Evolutionary conservation across 257 asterid species (phyloP), one percentile per base, ranked within the genome.

Genomic region (Ilex asprella): DNA sequence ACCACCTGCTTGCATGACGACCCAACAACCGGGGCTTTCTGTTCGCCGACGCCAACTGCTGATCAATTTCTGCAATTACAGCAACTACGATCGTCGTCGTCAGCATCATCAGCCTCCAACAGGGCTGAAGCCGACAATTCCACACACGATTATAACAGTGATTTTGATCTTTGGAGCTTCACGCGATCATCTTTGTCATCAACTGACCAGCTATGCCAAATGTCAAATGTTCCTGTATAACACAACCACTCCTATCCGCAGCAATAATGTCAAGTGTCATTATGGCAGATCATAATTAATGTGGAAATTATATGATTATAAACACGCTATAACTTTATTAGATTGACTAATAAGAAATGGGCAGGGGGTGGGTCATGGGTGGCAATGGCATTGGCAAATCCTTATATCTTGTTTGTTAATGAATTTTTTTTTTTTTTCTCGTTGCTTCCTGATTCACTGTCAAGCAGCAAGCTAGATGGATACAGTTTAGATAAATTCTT

Each of bases 91-190:
- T 61, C 75, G 3, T 21, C 67, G 29, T 62, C 77, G 2, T 60
- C 76, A 8, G 8, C 41, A 35, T 21, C 27, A 21, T 21, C 27
- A 30, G 39, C 69, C 30, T 51, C 72, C 30, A 59, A 68, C 16
- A 56, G 55, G 47, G 59, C 43, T 12, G 63, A 60, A 39, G 57
- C 7, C 7, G 67, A 12, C 13, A 47, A 12, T 43, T 7, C 52
- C 52, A 43, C 56, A 27, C 63, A 65, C 12, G 74, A 68, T 67
- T 62, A 72, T 58, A 69, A 60, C 29, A 67, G 56, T 53, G 79
- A 76, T 13, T 70, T 65, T 15, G 82, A 80, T 58, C 66, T 80
- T 0, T 80, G 86, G 89, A 60, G 75, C 69, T 74, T 82, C 49
- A 55, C 68, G 1, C 61, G 57, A 56, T 58, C 84, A 9, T 31